A percentile compares a stretch with the other conserved stretches of the same genome.
Conservation (phyloP, 108 stramenopile genomes). For the Mediolabrus comicus region DNA sequence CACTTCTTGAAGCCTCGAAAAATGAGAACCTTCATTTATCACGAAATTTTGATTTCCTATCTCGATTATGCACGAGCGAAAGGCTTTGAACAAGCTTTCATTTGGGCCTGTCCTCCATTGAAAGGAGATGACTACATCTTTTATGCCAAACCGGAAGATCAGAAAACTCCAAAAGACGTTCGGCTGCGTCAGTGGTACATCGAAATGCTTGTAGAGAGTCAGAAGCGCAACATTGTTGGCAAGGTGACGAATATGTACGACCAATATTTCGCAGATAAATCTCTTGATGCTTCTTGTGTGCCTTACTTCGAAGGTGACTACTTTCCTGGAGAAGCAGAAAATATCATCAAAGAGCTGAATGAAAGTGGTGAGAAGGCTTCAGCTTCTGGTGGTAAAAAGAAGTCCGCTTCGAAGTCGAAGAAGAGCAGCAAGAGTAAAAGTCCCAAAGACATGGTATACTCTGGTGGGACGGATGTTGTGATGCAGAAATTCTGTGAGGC, state of each 20-base stretch:
- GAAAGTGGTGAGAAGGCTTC: slow-evolving; percentile 63
- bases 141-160: slow-evolving; percentile 97
- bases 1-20: slow-evolving; percentile 91
- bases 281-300: slow-evolving; percentile 80
- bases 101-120: slow-evolving; percentile 99
- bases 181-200: slow-evolving; percentile 95
- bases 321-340: slow-evolving; percentile 97
- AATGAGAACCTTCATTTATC: slow-evolving; percentile 90
- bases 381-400: slow-evolving; percentile 63
- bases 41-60: slow-evolving; percentile 96
- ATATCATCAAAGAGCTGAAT: slow-evolving; percentile 88
- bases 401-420: slow-evolving; percentile 52
- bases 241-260: slow-evolving; percentile 95
- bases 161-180: slow-evolving; percentile 92
- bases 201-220: slow-evolving; percentile 91
- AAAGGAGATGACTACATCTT: slow-evolving; percentile 99
- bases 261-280: slow-evolving; percentile 85
- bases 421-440: slow-evolving; percentile 35
- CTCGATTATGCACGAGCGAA: slow-evolving; percentile 85
- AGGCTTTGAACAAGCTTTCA: slow-evolving; percentile 92
- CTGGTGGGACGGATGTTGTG: slow-evolving; percentile 80
- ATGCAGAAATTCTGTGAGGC: slow-evolving; percentile 94
- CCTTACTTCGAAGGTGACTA: slow-evolving; percentile 99
- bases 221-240: slow-evolving; percentile 85
- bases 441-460: slow-evolving; percentile 37